These are phyloP conservation scores for Paramecium pentaurelia DNA, from an alignment of 73 alveolate species.

Conservation along the genomic window DNA sequence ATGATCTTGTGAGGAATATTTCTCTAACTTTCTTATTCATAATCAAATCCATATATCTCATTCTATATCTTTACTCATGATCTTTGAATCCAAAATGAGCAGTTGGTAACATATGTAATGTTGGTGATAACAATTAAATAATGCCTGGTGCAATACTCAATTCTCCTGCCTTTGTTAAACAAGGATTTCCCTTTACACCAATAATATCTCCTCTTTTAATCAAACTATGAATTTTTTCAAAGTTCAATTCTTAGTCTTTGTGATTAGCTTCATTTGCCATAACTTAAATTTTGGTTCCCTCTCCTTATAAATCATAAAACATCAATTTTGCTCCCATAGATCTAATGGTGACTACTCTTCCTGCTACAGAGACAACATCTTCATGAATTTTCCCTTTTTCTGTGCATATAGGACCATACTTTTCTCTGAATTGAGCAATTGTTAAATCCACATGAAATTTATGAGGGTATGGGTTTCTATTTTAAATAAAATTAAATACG, in stretches of 20 bases:
- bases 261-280: conserved; percentile 74
- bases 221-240: conserved; percentile 65
- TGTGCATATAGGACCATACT: conserved; percentile 71
- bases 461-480: conserved; percentile 93
- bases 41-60: conserved; percentile 96
- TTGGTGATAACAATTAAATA: conserved; percentile 80
- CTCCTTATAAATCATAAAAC: conserved; percentile 92
- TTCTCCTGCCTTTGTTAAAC: conserved; percentile 94
- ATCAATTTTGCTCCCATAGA: conserved; percentile 83
- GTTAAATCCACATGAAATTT: conserved; percentile 86
- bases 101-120: conserved; percentile 91
- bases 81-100: conserved; percentile 91
- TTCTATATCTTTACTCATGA: conserved; percentile 94
- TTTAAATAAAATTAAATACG: conserved; percentile 33
- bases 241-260: conserved; percentile 63
- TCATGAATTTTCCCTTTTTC: conserved; percentile 84
- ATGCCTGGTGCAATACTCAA: conserved; percentile 78
- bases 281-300: conserved; percentile 90
- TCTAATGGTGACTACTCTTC: conserved; percentile 91
- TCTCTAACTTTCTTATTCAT: conserved; percentile 83
- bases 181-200: conserved; percentile 95
- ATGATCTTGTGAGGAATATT: conserved; percentile 89
- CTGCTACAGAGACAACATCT: conserved; percentile 87
- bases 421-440: conserved; percentile 75
- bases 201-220: conserved; percentile 94